Percentiles rank a stretch among this genome's conserved stretches.
phyloP scores from a whole-genome alignment of 2,329 filamentous ascomycete genomes.

The Alternaria infectoria region DNA sequence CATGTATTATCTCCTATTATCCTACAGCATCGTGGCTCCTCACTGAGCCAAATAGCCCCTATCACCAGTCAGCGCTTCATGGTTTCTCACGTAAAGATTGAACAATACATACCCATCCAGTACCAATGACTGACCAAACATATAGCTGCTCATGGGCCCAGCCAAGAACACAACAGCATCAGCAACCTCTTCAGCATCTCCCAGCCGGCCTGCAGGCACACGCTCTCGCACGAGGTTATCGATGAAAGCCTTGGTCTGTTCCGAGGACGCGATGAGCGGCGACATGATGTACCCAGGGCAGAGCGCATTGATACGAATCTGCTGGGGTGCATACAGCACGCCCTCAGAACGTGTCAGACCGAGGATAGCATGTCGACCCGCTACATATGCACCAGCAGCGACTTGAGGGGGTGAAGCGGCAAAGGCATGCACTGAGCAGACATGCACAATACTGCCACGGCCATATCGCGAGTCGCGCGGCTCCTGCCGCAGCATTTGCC shows the following conservation, averaged over 20 bases:
- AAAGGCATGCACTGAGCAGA: conserved; percentile 57
- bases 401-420: conserved; percentile 42
- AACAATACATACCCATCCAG: conserved; percentile 14
- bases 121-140: conserved; percentile 14
- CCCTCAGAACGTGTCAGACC: conserved; percentile 60
- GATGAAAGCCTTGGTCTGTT: conserved; percentile 11
- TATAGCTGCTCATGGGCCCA: conserved; percentile 15
- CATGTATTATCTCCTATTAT: not conserved
- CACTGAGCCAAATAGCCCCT: conserved; percentile 8
- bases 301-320: conserved; percentile 64
- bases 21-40: not conserved
- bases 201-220: conserved; percentile 11
- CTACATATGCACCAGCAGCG: conserved; percentile 51
- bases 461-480: conserved; percentile 12
- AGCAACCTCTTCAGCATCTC: conserved; percentile 15
- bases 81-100: not conserved
- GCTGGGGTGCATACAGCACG: conserved; percentile 55
- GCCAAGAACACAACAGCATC: conserved; percentile 15
- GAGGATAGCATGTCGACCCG: conserved; percentile 59
- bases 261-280: conserved; percentile 33
- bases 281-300: conserved; percentile 57
- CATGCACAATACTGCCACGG: conserved; percentile 60
- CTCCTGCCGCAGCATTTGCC: conserved; percentile 57
- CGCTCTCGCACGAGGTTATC: conserved; percentile 11
- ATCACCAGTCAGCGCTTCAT: not conserved